Base-by-base conservation (phyloP, 768 basidiomycete genomes). In the Aureoboletus auriporus region DNA sequence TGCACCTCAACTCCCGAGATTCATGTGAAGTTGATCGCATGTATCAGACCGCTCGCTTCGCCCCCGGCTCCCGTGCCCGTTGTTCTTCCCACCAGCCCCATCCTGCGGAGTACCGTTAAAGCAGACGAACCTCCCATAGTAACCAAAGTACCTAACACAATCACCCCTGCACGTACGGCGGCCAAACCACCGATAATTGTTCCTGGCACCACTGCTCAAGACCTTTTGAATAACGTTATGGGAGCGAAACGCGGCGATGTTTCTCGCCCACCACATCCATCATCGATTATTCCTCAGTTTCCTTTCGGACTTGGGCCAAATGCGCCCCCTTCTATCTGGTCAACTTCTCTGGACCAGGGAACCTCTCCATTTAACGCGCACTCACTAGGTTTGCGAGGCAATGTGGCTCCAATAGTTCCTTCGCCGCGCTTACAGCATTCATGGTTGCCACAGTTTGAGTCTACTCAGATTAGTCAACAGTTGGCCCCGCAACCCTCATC, bases 291-390 rank as follows among this genome's bases (percentile, higher is more conserved):
- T n/a, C 67, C 78, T 0, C 69, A 70, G 39, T 71, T 77, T 17
- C 68, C 81, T 26, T 82, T 86, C 54, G 76, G 80, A 17, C 73
- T 77, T 7, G 77, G 77, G 5, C 64, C 71, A 3, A 72, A 71
- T 55, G 66, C 66, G n/a, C 69, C 72, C 8, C 71, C 75, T 42
- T 86, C 80, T 1, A 88, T 87, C 35, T 87, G 86, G 86, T 80
- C 84, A 4, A 74, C 82, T 12, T 71, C 77, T 2, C 66, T 69
- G 4, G 83, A 82, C 50, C 78, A 79, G 46, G 68, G 71, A 43
- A 51, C 51, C 23, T 47, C 50, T 20, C 6, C 49, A 10, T 50
- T 60, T 9, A 52, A 36, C 16, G 51, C 56, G 6, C 45, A 51
- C 39, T 47, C 44, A 30, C 29, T 33, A 23, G 49, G 55, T 30